Evolutionary conservation across 1,139 yeast species (phyloP), one percentile per base, ranked within the genome.

Genomic region (Pichia sp.): DNA sequence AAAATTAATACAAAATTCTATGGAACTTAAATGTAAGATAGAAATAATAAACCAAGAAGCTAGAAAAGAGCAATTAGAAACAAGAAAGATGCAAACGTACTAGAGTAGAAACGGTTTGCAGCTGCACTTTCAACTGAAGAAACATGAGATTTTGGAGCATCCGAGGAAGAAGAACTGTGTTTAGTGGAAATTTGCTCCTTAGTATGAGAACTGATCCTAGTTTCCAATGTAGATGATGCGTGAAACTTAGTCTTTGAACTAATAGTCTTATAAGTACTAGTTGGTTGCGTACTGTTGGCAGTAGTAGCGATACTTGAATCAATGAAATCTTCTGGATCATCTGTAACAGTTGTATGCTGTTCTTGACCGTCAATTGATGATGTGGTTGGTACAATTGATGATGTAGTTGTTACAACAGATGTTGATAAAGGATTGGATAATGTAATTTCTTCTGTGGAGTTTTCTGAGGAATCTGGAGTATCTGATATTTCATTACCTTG

Each of bases 401-500:
- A 10, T 17, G 32, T 8, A 17, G 22, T 17, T 4, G 20, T 14
- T 17, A 8, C 7, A 10, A 7, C 10, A 22, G 21, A 18, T 6
- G 22, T 18, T 30, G 32, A 30, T 17, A 17, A 7, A 17, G 17
- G 5, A 18, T 20, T 15, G 4, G 31, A 28, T n/a, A 12, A 7
- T 8, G 9, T 22, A 10, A 22, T 10, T 22, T 7, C 8, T 28
- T 17, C 12, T 8, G n/a, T 18, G 15, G 34, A 9, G 21, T 15
- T 9, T 3, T 1, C 5, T n/a, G 25, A n/a, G 7, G 21, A 8
- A 9, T n/a, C 11, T 8, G 1, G 11, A 6, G 12, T 15, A n/a
- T 20, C 18, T 20, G 23, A 20, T 24, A 14, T 22, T 11, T 14
- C 31, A 20, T 54, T 63, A 39, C 67, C 67, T 35, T 47, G 45